Percentiles rank a stretch among this genome's conserved stretches.
phyloP scores from a whole-genome alignment of 768 basidiomycete genomes.

The Pleurotus pulmonarius region DNA sequence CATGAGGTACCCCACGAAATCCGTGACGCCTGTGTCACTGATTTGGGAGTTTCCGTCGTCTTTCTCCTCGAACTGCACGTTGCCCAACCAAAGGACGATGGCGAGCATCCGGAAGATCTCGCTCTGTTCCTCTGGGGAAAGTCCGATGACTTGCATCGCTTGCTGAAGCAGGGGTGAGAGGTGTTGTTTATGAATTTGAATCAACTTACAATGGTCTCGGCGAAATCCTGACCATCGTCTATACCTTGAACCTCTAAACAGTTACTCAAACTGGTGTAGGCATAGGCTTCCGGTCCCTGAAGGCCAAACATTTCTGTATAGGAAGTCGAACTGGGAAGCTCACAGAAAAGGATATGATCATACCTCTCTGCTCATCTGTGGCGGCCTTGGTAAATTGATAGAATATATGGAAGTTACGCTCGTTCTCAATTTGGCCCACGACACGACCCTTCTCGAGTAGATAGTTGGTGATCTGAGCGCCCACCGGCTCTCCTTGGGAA shows the following conservation, averaged over 20 bases:
- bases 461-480: constrained; percentile 98
- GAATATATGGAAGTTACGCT: constrained; percentile 98
- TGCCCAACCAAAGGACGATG: constrained; percentile 92
- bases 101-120: constrained; percentile 95
- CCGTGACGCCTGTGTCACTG: constrained; percentile 82
- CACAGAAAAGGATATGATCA: constrained; percentile 13
- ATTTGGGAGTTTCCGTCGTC: constrained; percentile 87
- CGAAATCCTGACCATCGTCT: constrained; percentile 83
- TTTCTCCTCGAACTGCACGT: constrained; percentile 84
- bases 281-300: constrained; percentile 93
- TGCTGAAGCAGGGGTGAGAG: constrained; percentile 42
- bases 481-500: constrained; percentile 84
- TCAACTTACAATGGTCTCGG: constrained; percentile 76
- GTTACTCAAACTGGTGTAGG: constrained; percentile 88
- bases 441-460: constrained; percentile 95
- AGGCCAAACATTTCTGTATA: constrained; percentile 84
- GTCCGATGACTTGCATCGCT: constrained; percentile 92
- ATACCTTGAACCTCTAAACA: constrained; percentile 91
- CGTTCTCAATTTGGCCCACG: constrained; percentile 93
- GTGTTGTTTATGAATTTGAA: not conserved
- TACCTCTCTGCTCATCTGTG: constrained; percentile 83
- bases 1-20: constrained; percentile 94
- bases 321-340: constrained; percentile 12
- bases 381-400: constrained; percentile 99
- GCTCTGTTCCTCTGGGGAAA: constrained; percentile 79